Evolutionary conservation across 805 yeast genomes (phyloP).

Genomic region (Schwanniomyces pseudopolymorphus): DNA sequence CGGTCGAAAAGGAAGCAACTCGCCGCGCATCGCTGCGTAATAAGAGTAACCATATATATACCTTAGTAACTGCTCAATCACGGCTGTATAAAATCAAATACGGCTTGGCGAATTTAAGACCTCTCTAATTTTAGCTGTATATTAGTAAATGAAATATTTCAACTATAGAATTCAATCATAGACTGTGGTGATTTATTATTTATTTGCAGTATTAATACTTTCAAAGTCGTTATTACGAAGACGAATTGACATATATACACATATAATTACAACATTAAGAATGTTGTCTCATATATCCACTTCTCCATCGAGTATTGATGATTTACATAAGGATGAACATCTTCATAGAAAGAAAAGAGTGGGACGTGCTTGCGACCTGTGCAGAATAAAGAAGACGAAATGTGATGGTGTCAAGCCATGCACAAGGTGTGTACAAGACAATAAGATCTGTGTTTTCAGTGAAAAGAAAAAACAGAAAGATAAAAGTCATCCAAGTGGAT

Average conservation of each 20-base stretch:
- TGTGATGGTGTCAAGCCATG: conserved; percentile 66
- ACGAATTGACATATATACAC: neutral
- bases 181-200: neutral
- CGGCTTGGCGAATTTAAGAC: neutral
- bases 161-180: neutral
- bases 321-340: conserved; percentile 15
- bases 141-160: neutral
- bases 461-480: conserved; percentile 55
- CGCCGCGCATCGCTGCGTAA: neutral
- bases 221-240: neutral
- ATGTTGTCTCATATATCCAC: neutral
- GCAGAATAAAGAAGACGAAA: conserved; percentile 62
- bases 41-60: neutral
- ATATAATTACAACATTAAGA: neutral
- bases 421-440: conserved; percentile 52
- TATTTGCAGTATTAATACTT: neutral
- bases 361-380: conserved; percentile 64
- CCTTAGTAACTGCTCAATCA: neutral
- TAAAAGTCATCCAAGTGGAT: conserved; percentile 57
- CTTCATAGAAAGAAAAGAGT: conserved; percentile 50
- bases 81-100: neutral
- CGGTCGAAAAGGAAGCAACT: neutral
- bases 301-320: conserved; percentile 7
- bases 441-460: conserved; percentile 58
- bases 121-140: neutral